Evolutionary conservation across 345 rosid species (phyloP), one percentile per base, ranked within the genome.

Genomic region (Boechera divaricarpa): DNA sequence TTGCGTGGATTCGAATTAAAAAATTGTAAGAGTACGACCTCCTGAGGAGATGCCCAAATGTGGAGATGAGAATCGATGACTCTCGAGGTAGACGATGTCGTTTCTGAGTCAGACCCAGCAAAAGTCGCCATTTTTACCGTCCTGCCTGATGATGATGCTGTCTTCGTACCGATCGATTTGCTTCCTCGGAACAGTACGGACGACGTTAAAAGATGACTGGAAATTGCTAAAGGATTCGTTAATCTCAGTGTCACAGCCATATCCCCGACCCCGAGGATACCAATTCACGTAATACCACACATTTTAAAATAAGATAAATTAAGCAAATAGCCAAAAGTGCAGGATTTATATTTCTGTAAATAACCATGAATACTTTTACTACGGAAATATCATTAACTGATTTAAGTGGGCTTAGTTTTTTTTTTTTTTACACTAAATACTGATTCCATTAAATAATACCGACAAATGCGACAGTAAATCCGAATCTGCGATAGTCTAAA

Each of bases 1-100:
- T 0, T 7, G 21, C 11, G 16, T 38, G 24, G 3, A 53, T 54
- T 55, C 29, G 51, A 45, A 15, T n/a, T 7, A 38, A 12, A 5
- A 4, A 49, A 76, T 16, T 31, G 16, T 29, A 8, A 63, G 72
- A 65, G 63, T 63, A 58, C 24, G 12, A 84, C 97, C 95, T 94
- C 95, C 74, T 84, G 82, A 70, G 97, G 91, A 70, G 98, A 90
- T 51, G 97, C 97, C 97, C 98, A 91, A 0, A 94, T 74, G 82
- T 94, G 98, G 67, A 94, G 86, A 85, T 94, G 98, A 7, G 97
- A 88, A 81, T 94, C 97, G 52, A 94, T 89, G 65, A 82, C 81
- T 70, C 82, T 87, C 63, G 79, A 16, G 57, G 49, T 18, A 42
- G 66, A 39, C 54, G 83, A 24, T 57, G 76, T 53, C 31, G 85